Evolutionary conservation across 139 green algal species (phyloP).

Genomic region (Nannochloris sp.): DNA sequence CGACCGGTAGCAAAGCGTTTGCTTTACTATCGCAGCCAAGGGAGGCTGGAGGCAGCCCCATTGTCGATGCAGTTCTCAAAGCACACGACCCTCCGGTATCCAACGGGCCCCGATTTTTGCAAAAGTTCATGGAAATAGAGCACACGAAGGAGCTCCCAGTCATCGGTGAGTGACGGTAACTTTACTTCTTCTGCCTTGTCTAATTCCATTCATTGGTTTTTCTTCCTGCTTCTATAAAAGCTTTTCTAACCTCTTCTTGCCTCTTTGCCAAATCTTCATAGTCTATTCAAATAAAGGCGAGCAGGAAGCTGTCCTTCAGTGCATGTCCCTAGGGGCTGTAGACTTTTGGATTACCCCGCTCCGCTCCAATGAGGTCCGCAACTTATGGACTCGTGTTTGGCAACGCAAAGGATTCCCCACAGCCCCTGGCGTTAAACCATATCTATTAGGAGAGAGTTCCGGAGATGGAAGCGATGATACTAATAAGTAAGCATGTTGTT

Average conservation of each 20-base stretch:
- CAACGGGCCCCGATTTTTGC: slow-evolving; percentile 49
- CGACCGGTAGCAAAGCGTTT: slow-evolving; percentile 36
- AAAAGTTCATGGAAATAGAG: slow-evolving; percentile 25
- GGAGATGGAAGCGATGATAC: slow-evolving; percentile 29
- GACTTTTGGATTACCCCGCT: slow-evolving; percentile 85
- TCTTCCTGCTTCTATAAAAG: neutral
- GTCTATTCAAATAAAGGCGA: slow-evolving; percentile 62
- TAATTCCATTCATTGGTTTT: too few species aligned
- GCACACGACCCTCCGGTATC: slow-evolving; percentile 51
- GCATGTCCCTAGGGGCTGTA: slow-evolving; percentile 69
- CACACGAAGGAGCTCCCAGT: slow-evolving; percentile 34
- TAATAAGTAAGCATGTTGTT: slow-evolving; percentile 22
- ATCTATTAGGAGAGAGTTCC: neutral
- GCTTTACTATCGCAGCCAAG: slow-evolving; percentile 33
- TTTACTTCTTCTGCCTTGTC: neutral
- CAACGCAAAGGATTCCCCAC: slow-evolving; percentile 35
- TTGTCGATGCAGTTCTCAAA: slow-evolving; percentile 63
- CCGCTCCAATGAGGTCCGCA: slow-evolving; percentile 71
- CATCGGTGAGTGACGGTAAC: slow-evolving; percentile 27
- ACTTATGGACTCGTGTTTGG: slow-evolving; percentile 82
- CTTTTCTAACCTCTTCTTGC: neutral
- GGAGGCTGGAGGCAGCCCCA: neutral
- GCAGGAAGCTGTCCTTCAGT: slow-evolving; percentile 56
- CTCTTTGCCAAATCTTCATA: too few species aligned
- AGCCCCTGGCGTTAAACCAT: neutral